Conservation (phyloP, 2,329 filamentous ascomycete genomes). For the Penicillium expansum region DNA sequence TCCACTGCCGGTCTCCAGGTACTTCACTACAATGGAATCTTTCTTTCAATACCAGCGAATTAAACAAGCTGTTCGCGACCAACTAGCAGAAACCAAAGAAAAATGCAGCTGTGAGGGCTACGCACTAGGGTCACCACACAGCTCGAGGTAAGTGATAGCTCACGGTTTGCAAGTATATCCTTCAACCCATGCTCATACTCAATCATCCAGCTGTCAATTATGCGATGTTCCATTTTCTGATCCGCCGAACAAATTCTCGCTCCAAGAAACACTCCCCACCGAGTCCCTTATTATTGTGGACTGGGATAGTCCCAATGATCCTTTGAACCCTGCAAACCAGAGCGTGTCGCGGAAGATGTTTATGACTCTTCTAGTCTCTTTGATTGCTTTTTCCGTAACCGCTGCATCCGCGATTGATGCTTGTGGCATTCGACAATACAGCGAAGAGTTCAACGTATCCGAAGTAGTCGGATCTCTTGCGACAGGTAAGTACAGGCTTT, state of each 20-base stretch:
- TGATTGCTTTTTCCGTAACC: slow-evolving; percentile 52
- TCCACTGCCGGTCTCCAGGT: not conserved
- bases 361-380: slow-evolving; percentile 45
- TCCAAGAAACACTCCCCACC: not conserved
- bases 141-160: not conserved
- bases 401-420: slow-evolving; percentile 55
- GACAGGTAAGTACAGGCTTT: slow-evolving; percentile 33
- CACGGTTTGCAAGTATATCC: not conserved
- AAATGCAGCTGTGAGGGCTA: not conserved
- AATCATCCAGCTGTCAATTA: not conserved
- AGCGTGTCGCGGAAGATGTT: slow-evolving; percentile 31
- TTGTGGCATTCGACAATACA: slow-evolving; percentile 46
- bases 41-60: not conserved
- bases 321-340: slow-evolving; percentile 41
- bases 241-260: not conserved
- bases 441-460: slow-evolving; percentile 48
- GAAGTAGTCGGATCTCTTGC: slow-evolving; percentile 53
- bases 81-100: not conserved
- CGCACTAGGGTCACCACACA: not conserved
- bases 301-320: slow-evolving; percentile 39
- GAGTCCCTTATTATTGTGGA: slow-evolving; percentile 25
- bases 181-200: not conserved
- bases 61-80: not conserved
- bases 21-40: not conserved
- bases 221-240: not conserved